Evolutionary conservation across 805 yeast species (phyloP).

Genomic region (Phaffomyces opuntiae): DNA sequence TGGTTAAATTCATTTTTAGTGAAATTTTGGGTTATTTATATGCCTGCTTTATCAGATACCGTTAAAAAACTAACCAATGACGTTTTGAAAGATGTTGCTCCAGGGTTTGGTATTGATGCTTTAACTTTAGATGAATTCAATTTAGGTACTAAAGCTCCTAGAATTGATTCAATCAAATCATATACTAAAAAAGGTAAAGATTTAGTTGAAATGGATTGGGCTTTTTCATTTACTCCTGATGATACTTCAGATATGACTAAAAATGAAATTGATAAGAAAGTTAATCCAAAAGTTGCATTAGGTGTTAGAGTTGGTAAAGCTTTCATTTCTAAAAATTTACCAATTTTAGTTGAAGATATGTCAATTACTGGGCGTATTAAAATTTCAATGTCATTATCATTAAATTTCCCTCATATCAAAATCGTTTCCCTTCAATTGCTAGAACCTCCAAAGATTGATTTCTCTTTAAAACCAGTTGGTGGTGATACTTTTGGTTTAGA

Average conservation of each 20-base stretch:
- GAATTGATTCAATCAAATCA: constrained; percentile 63
- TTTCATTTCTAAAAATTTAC: constrained; percentile 65
- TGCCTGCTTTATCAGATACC: constrained; percentile 77
- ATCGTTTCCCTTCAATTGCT: constrained; percentile 63
- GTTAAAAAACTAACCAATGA: constrained; percentile 67
- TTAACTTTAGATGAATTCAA: constrained; percentile 71
- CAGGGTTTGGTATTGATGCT: constrained; percentile 78
- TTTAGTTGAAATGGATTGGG: constrained; percentile 78
- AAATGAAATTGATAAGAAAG: constrained; percentile 58
- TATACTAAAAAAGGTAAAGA: constrained; percentile 64
- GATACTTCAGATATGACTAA: constrained; percentile 82
- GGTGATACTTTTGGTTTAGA: constrained; percentile 86
- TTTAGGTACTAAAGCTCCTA: constrained; percentile 74
- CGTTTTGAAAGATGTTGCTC: constrained; percentile 60
- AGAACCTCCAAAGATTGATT: constrained; percentile 75
- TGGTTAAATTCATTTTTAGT: constrained; percentile 75
- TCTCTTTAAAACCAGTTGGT: constrained; percentile 78
- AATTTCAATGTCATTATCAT: constrained; percentile 53
- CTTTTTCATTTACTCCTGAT: constrained; percentile 71
- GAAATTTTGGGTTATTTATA: constrained; percentile 82
- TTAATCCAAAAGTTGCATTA: constrained; percentile 74
- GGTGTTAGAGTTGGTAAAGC: constrained; percentile 81
- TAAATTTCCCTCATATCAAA: constrained; percentile 72
- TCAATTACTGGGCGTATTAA: constrained; percentile 65
- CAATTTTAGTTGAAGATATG: constrained; percentile 78